These are phyloP conservation scores for Sugiyamaella boreocaroliniensis DNA, from an alignment of 805 yeast genomes.

Conservation along the genomic window DNA sequence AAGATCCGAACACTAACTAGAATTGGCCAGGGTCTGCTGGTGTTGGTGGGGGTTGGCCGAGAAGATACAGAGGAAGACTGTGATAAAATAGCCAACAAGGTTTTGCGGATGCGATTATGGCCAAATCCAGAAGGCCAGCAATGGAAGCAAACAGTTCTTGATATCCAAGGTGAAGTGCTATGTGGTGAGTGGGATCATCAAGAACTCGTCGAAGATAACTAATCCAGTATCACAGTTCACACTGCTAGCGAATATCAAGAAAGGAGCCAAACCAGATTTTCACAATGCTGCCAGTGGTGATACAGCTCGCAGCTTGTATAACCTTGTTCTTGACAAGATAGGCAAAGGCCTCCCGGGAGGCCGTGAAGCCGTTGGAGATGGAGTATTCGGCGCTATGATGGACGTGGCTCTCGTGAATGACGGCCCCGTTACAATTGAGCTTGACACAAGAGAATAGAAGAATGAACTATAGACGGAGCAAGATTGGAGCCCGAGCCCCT, in stretches of 20 bases:
- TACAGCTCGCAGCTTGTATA: slow-evolving; percentile 44
- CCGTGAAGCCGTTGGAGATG: slow-evolving; percentile 67
- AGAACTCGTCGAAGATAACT: not conserved
- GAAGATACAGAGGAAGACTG: slow-evolving; percentile 75
- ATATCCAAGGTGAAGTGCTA: slow-evolving; percentile 63
- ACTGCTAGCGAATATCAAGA: slow-evolving; percentile 71
- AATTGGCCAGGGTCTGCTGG: slow-evolving; percentile 66
- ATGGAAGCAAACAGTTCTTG: slow-evolving; percentile 70
- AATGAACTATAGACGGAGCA: not conserved
- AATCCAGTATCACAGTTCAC: slow-evolving; percentile 80
- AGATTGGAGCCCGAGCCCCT: too few species aligned
- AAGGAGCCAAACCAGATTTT: slow-evolving; percentile 93
- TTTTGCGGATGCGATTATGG: slow-evolving; percentile 61
- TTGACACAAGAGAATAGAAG: slow-evolving; percentile 49
- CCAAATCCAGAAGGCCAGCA: slow-evolving; percentile 62
- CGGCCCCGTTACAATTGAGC: slow-evolving; percentile 85
- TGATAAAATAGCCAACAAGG: slow-evolving; percentile 57
- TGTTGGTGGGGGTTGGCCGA: slow-evolving; percentile 77
- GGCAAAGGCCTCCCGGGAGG: slow-evolving; percentile 34
- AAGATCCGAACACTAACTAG: slow-evolving; percentile 19
- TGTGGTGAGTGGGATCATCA: slow-evolving; percentile 38
- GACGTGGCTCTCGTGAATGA: slow-evolving; percentile 82
- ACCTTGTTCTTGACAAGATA: slow-evolving; percentile 35
- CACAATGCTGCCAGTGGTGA: slow-evolving; percentile 85
- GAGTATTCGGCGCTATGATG: slow-evolving; percentile 97